Percentiles rank a stretch among this genome's conserved stretches.
Conservation (phyloP, 257 asterid genomes). For the Anisodus tanguticus region DNA sequence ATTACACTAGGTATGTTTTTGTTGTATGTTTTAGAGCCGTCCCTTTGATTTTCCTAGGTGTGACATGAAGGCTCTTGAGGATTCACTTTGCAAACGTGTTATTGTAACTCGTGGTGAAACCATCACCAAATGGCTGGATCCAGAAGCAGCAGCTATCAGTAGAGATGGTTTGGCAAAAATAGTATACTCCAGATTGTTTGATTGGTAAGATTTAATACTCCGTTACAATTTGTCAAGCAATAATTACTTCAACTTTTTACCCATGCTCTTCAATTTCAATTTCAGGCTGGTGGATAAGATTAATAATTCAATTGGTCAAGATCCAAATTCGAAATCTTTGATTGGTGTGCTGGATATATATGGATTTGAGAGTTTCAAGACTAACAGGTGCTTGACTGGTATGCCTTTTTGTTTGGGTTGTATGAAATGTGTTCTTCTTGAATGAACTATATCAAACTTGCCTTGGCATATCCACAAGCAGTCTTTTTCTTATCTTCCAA, state of each 20-base stretch:
- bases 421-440: conserved; percentile 39
- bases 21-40: no score
- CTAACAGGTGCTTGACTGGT: conserved; percentile 92
- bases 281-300: conserved; percentile 83
- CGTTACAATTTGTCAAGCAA: background rate
- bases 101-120: conserved; percentile 39
- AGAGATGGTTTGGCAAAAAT: conserved; percentile 43
- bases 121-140: conserved; percentile 40
- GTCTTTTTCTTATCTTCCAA: background rate
- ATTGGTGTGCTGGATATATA: conserved; percentile 86
- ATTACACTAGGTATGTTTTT: no score
- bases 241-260: background rate
- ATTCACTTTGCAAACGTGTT: conserved; percentile 38
- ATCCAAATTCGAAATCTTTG: conserved; percentile 64
- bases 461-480: background rate
- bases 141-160: conserved; percentile 41
- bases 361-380: conserved; percentile 93
- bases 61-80: conserved; percentile 40
- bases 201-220: conserved; percentile 34
- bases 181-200: conserved; percentile 39
- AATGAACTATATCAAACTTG: conserved; percentile 8
- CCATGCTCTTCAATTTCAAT: conserved; percentile 8
- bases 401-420: conserved; percentile 60
- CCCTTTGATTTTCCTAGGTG: conserved; percentile 34
- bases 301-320: conserved; percentile 78